These are phyloP conservation scores for Aspergillus aculeatus DNA, from an alignment of 2,329 filamentous ascomycete genomes.

Conservation along the genomic window DNA sequence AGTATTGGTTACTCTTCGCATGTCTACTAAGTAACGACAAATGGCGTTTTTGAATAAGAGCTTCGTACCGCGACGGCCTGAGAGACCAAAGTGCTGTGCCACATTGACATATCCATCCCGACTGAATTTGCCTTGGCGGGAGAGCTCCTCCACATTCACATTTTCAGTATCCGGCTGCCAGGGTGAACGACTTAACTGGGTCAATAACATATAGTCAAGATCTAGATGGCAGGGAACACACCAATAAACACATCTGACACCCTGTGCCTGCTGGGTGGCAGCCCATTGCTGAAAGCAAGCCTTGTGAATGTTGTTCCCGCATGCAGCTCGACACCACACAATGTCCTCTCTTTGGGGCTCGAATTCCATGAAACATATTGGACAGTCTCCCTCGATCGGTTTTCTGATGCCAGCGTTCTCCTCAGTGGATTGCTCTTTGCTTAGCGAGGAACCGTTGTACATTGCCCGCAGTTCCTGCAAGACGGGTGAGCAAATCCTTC, in stretches of 20 bases:
- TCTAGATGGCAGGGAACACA: constrained; percentile 21
- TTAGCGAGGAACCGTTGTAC: constrained; percentile 53
- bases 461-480: constrained; percentile 55
- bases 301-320: constrained; percentile 64
- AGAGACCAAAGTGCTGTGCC: constrained; percentile 42
- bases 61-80: constrained; percentile 38
- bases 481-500: not conserved
- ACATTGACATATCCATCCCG: constrained; percentile 49
- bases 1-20: not conserved
- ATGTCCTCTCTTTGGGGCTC: constrained; percentile 47
- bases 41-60: constrained; percentile 18
- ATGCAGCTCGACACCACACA: constrained; percentile 60
- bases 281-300: constrained; percentile 58
- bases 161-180: constrained; percentile 39
- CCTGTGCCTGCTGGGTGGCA: constrained; percentile 30
- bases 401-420: constrained; percentile 53
- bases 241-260: constrained; percentile 49
- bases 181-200: constrained; percentile 36
- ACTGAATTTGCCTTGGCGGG: constrained; percentile 26
- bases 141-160: constrained; percentile 33
- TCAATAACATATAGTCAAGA: not conserved
- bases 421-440: constrained; percentile 41
- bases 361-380: constrained; percentile 61
- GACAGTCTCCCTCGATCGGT: constrained; percentile 61
- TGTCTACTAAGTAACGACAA: constrained; percentile 6